Evolutionary conservation across 306 rosid species (phyloP).

Genomic region (Castanea mollissima): DNA sequence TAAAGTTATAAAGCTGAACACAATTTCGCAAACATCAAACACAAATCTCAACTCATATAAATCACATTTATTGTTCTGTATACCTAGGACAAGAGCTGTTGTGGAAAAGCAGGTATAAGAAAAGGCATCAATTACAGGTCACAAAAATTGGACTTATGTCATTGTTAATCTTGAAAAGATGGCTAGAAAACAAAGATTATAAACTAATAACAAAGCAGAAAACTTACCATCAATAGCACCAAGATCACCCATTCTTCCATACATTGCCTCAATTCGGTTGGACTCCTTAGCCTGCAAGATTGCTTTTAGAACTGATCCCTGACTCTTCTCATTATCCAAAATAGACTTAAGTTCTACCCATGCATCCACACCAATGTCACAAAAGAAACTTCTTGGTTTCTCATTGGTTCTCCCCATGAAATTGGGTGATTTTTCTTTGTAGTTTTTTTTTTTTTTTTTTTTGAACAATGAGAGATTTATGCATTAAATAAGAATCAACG

Average conservation of each 20-base stretch:
- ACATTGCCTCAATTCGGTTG: slow-evolving; percentile 73
- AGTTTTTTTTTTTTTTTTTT: not conserved
- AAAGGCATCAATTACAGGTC: not conserved
- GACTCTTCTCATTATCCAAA: slow-evolving; percentile 84
- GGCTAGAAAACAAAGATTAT: not conserved
- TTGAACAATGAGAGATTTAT: not conserved
- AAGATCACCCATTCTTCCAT: slow-evolving; percentile 96
- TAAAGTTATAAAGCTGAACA: not conserved
- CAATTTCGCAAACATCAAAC: not conserved
- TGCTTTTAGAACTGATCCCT: slow-evolving; percentile 82
- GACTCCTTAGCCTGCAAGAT: slow-evolving; percentile 75
- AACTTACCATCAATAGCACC: slow-evolving; percentile 88
- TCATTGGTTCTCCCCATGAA: not conserved
- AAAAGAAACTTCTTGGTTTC: not conserved
- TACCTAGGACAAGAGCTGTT: not conserved
- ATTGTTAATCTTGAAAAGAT: not conserved
- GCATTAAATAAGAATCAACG: not conserved
- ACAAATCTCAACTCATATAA: not conserved
- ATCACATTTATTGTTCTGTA: not conserved
- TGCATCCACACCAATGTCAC: not conserved
- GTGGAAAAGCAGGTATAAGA: not conserved
- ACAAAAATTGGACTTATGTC: not conserved
- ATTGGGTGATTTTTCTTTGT: not conserved
- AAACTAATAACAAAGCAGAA: slow-evolving; percentile 10
- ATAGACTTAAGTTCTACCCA: slow-evolving; percentile 72